A percentile compares a stretch with the other conserved stretches of the same genome.
phyloP scores from a whole-genome alignment of 495 filamentous ascomycete genomes.

The Lophium mytilinum region DNA sequence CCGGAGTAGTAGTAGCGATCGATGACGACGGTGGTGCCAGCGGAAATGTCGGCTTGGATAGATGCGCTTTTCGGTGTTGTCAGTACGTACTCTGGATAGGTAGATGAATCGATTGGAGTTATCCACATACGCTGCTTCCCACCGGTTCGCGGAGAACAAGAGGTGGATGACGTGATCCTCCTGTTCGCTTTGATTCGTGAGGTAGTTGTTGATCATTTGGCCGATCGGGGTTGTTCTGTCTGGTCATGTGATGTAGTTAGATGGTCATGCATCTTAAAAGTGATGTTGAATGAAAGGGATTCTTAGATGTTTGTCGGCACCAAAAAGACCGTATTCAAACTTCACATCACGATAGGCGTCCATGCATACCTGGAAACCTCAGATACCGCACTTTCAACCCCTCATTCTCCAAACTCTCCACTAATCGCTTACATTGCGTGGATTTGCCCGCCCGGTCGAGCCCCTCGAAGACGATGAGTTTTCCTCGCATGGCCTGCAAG shows the following conservation, averaged over 20 bases:
- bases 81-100: neutral
- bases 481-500: constrained; percentile 19
- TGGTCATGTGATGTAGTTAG: constrained; percentile 27
- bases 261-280: too few species aligned
- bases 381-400: constrained; percentile 63
- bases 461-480: constrained; percentile 82
- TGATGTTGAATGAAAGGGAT: too few species aligned
- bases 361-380: constrained; percentile 72
- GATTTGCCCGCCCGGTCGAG: constrained; percentile 94
- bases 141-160: constrained; percentile 91
- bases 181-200: constrained; percentile 63
- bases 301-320: too few species aligned
- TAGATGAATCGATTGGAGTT: neutral
- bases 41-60: constrained; percentile 52
- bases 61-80: constrained; percentile 36
- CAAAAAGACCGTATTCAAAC: too few species aligned
- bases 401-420: constrained; percentile 49
- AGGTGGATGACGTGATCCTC: constrained; percentile 93
- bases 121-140: constrained; percentile 62
- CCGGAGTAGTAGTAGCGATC: constrained; percentile 94
- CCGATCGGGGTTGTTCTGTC: constrained; percentile 87
- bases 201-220: constrained; percentile 79
- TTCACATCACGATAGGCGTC: too few species aligned
- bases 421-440: constrained; percentile 76
- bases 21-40: constrained; percentile 68